Percentiles rank a stretch among this genome's conserved stretches.
Evolutionary conservation across 495 filamentous ascomycete species (phyloP).

Genomic region (Venustampulla echinocandica): DNA sequence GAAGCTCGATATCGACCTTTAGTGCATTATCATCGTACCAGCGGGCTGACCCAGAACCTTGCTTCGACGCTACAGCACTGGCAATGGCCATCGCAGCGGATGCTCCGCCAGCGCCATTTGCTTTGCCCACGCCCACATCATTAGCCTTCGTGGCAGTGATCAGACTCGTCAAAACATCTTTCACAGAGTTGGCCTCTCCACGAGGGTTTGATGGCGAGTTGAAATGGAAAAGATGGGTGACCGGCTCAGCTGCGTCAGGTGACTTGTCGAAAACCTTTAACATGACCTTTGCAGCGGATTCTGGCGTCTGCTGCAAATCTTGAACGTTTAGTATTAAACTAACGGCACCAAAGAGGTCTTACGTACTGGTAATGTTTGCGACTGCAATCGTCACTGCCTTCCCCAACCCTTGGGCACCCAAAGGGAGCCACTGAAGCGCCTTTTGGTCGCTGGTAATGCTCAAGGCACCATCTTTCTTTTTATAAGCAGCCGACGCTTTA

Average conservation of each 20-base stretch:
- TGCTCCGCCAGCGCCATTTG: slow-evolving; percentile 34
- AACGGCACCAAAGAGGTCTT: neutral
- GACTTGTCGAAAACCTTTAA: slow-evolving; percentile 73
- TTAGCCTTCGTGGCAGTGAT: slow-evolving; percentile 60
- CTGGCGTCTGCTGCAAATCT: slow-evolving; percentile 91
- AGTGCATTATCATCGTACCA: slow-evolving; percentile 74
- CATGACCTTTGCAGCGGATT: slow-evolving; percentile 74
- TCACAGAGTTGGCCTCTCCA: slow-evolving; percentile 73
- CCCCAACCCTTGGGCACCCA: slow-evolving; percentile 41
- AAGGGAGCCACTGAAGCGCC: slow-evolving; percentile 73
- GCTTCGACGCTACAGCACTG: slow-evolving; percentile 36
- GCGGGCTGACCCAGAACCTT: slow-evolving; percentile 35
- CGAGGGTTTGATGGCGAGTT: slow-evolving; percentile 68
- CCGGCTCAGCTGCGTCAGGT: slow-evolving; percentile 43
- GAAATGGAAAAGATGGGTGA: slow-evolving; percentile 78
- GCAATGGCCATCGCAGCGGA: slow-evolving; percentile 40
- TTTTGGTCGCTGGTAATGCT: slow-evolving; percentile 58
- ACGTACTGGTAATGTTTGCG: slow-evolving; percentile 67
- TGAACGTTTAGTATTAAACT: slow-evolving; percentile 10
- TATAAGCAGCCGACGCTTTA: slow-evolving; percentile 70
- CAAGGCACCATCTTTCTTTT: slow-evolving; percentile 91
- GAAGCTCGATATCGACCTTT: slow-evolving; percentile 64
- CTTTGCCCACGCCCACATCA: slow-evolving; percentile 34
- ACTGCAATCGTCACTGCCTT: slow-evolving; percentile 61
- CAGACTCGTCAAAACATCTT: slow-evolving; percentile 65